A percentile compares a stretch with the other conserved stretches of the same genome.
These are phyloP conservation scores for Neonectria faginata DNA, from an alignment of 2,329 filamentous ascomycete genomes.

Conservation along the genomic window DNA sequence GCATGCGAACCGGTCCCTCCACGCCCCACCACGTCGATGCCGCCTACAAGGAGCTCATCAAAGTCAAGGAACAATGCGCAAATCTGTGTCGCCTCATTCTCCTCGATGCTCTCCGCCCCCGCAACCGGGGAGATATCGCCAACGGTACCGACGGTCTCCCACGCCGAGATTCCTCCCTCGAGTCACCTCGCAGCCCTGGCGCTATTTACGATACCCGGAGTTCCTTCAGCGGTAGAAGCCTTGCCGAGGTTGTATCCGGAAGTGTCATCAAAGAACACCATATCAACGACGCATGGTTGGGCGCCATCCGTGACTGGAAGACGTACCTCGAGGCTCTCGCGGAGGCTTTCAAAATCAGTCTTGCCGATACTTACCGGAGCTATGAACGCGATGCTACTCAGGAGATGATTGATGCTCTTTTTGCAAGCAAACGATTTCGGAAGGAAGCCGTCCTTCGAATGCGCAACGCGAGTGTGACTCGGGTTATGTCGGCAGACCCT, in stretches of 20 bases:
- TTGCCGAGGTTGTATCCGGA: slow-evolving; percentile 49
- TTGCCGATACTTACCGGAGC: slow-evolving; percentile 59
- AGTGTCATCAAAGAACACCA: slow-evolving; percentile 40
- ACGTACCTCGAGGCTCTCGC: slow-evolving; percentile 55
- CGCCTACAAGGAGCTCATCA: slow-evolving; percentile 59
- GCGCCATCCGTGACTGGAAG: slow-evolving; percentile 59
- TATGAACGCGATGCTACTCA: slow-evolving; percentile 59
- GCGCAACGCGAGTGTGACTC: slow-evolving; percentile 59
- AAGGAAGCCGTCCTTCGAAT: slow-evolving; percentile 58
- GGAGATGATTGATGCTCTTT: slow-evolving; percentile 57
- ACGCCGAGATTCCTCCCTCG: slow-evolving; percentile 47
- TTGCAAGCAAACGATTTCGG: slow-evolving; percentile 57
- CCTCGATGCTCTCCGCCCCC: slow-evolving; percentile 53
- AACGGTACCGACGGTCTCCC: slow-evolving; percentile 40
- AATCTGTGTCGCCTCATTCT: slow-evolving; percentile 56
- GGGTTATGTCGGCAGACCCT: slow-evolving; percentile 57
- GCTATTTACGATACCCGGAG: slow-evolving; percentile 51
- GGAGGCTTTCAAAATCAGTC: slow-evolving; percentile 55
- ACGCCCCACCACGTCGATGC: slow-evolving; percentile 55
- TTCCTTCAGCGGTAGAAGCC: slow-evolving; percentile 53
- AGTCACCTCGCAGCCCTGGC: slow-evolving; percentile 48
- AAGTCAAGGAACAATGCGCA: slow-evolving; percentile 55
- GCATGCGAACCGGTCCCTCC: slow-evolving; percentile 50
- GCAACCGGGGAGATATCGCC: slow-evolving; percentile 35
- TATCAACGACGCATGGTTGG: slow-evolving; percentile 51